These are phyloP conservation scores for Nepenthes alata DNA, from an alignment of 179 eudicot genomes.

Conservation along the genomic window DNA sequence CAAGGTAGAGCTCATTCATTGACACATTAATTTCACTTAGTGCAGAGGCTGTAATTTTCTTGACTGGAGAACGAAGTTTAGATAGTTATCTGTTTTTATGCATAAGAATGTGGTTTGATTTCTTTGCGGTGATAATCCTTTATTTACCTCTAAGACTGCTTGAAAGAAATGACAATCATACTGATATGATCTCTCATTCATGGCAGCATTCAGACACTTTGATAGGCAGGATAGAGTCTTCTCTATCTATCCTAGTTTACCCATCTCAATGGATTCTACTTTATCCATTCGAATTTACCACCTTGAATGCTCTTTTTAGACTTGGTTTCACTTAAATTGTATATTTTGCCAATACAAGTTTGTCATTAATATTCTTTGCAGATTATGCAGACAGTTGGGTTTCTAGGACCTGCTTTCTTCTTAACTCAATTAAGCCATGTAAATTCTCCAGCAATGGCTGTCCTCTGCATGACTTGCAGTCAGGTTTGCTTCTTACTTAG, in stretches of 20 bases:
- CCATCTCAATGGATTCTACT: too few species aligned
- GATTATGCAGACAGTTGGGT: slow-evolving; percentile 85
- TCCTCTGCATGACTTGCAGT: slow-evolving; percentile 94
- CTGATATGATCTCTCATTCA: too few species aligned
- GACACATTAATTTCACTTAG: background rate
- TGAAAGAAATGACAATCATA: too few species aligned
- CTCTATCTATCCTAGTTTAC: too few species aligned
- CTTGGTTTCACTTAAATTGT: background rate
- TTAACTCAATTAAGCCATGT: slow-evolving; percentile 85
- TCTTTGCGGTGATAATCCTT: too few species aligned
- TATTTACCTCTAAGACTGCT: too few species aligned
- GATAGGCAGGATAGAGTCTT: too few species aligned
- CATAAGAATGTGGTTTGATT: too few species aligned
- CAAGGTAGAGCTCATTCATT: slow-evolving; percentile 42
- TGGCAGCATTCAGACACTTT: too few species aligned
- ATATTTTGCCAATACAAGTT: background rate
- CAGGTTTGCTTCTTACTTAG: slow-evolving; percentile 45
- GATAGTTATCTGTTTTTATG: too few species aligned
- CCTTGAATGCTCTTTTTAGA: background rate
- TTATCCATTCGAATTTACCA: background rate
- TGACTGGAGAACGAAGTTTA: too few species aligned
- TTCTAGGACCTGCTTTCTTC: slow-evolving; percentile 98
- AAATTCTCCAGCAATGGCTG: slow-evolving; percentile 89
- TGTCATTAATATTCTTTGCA: slow-evolving; percentile 14
- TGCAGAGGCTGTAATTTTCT: too few species aligned